Evolutionary conservation across 1,139 yeast genomes (phyloP).

Genomic region (Saccharomycopsis crataegensis): DNA sequence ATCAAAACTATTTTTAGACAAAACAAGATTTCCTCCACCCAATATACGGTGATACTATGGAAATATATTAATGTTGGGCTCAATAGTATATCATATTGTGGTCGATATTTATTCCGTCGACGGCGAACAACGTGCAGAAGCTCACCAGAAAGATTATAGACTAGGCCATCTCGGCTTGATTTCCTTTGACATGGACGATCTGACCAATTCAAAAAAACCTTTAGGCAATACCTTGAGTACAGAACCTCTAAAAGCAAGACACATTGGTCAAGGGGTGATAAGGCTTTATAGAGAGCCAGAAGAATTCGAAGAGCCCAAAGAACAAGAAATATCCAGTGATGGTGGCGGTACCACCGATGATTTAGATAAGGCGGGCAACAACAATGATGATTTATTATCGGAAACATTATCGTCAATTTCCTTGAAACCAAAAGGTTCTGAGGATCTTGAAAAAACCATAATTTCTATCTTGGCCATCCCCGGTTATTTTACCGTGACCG

Average conservation of each 20-base stretch:
- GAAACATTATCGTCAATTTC: background rate
- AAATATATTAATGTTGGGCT: background rate
- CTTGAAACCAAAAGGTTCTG: background rate
- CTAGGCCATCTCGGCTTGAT: slow-evolving; percentile 27
- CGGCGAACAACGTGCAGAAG: background rate
- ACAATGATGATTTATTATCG: slow-evolving; percentile 17
- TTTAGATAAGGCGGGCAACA: background rate
- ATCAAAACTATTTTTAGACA: no score
- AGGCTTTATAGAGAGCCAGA: slow-evolving; percentile 50
- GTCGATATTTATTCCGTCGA: background rate
- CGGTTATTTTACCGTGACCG: slow-evolving; percentile 80
- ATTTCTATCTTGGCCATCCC: slow-evolving; percentile 82
- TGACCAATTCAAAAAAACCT: background rate
- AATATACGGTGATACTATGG: background rate
- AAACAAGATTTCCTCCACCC: no score
- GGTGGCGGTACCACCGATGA: background rate
- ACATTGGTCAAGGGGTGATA: slow-evolving; percentile 68
- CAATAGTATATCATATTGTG: background rate
- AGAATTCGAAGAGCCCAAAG: slow-evolving; percentile 2
- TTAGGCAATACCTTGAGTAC: slow-evolving; percentile 16
- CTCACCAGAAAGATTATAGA: slow-evolving; percentile 23
- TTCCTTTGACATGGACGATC: slow-evolving; percentile 28
- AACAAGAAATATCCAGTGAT: background rate
- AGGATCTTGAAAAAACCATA: slow-evolving; percentile 52
- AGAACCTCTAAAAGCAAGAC: slow-evolving; percentile 50